These are phyloP conservation scores for Vitis hybrid DNA, from an alignment of 177 flowering plant species.

Conservation along the genomic window DNA sequence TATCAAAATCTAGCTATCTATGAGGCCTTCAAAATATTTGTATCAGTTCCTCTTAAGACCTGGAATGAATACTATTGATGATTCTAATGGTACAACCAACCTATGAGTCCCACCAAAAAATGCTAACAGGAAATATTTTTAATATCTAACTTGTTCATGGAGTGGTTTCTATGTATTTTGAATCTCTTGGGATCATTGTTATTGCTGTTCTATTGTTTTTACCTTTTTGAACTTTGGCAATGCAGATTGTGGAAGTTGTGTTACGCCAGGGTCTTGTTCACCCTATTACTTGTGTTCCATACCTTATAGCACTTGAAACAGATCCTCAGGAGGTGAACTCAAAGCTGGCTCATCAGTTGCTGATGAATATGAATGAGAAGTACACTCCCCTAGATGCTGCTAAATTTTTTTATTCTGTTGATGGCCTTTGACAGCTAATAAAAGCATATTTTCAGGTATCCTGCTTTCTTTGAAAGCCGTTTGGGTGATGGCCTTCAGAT, in stretches of 20 bases:
- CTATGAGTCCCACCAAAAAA: too few species aligned
- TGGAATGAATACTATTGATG: too few species aligned
- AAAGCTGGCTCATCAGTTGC: slow-evolving; percentile 90
- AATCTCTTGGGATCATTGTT: not conserved
- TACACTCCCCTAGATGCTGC: slow-evolving; percentile 27
- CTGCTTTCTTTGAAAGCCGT: slow-evolving; percentile 95
- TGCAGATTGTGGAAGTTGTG: slow-evolving; percentile 95
- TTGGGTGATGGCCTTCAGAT: slow-evolving; percentile 97
- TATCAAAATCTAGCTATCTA: too few species aligned
- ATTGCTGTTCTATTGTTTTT: not conserved
- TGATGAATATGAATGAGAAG: slow-evolving; percentile 98
- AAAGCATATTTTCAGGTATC: slow-evolving; percentile 65
- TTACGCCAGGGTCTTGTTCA: slow-evolving; percentile 98
- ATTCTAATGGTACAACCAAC: too few species aligned
- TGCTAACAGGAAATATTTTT: not conserved
- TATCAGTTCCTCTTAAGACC: too few species aligned
- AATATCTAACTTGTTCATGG: not conserved
- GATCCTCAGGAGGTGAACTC: slow-evolving; percentile 83
- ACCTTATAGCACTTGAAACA: slow-evolving; percentile 93
- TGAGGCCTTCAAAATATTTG: too few species aligned
- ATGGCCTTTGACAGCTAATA: slow-evolving; percentile 12
- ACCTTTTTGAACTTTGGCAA: not conserved
- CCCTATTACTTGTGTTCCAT: slow-evolving; percentile 97
- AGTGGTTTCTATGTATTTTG: not conserved
- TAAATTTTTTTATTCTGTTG: not conserved